A percentile compares a stretch with the other conserved stretches of the same genome.
These are phyloP conservation scores for Neodidymelliopsis sp. DNA, from an alignment of 2,329 filamentous ascomycete genomes.

Conservation along the genomic window DNA sequence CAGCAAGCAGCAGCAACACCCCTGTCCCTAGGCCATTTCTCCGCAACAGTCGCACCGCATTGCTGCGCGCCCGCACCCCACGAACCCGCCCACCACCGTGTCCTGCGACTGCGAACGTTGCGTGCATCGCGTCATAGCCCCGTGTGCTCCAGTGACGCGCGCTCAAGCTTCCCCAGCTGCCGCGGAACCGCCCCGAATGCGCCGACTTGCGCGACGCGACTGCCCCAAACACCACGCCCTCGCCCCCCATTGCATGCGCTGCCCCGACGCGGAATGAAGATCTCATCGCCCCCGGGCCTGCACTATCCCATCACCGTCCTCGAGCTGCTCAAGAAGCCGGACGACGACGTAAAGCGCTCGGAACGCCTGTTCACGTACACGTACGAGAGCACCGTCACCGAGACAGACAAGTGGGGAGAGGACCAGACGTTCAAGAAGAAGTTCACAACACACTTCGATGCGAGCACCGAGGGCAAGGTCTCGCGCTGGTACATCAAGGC, in stretches of 20 bases:
- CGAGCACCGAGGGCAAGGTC: conserved; percentile 81
- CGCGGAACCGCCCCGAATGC: conserved; percentile 38
- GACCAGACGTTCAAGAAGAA: conserved; percentile 72
- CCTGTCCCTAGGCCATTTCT: conserved; percentile 13
- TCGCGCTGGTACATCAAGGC: conserved; percentile 75
- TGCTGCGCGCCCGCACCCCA: conserved; percentile 8
- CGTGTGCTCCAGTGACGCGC: conserved; percentile 10
- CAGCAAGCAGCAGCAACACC: conserved; percentile 1
- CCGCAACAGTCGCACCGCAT: conserved; percentile 10
- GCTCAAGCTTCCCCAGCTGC: conserved; percentile 23
- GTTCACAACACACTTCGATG: conserved; percentile 81
- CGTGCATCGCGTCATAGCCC: conserved; percentile 8
- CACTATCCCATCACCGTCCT: conserved; percentile 94
- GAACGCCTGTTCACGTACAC: conserved; percentile 86
- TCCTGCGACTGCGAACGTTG: not conserved
- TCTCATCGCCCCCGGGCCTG: conserved; percentile 62
- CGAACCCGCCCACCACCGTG: not conserved
- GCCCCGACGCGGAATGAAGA: conserved; percentile 54
- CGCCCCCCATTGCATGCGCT: conserved; percentile 39
- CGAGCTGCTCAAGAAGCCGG: conserved; percentile 77
- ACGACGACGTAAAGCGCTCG: conserved; percentile 77
- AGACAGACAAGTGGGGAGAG: conserved; percentile 76
- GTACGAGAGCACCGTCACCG: conserved; percentile 76
- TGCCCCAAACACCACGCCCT: conserved; percentile 22
- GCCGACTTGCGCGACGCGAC: conserved; percentile 41